phyloP scores from a whole-genome alignment of 2,329 filamentous ascomycete species.

The Neonectria hederae region DNA sequence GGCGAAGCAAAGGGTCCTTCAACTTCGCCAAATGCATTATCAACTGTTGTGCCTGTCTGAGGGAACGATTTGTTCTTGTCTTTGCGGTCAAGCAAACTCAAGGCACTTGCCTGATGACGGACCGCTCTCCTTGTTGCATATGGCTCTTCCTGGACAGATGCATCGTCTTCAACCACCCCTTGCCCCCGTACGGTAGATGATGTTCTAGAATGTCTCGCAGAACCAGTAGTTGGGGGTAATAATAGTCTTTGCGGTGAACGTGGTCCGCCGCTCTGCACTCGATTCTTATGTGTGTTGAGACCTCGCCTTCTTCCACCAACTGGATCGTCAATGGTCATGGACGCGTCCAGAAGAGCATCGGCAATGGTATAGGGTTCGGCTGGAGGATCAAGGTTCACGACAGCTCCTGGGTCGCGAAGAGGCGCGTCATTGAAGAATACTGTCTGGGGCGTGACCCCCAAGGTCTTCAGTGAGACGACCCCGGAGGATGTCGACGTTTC shows the following conservation, averaged over 20 bases:
- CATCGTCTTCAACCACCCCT: slow-evolving; percentile 46
- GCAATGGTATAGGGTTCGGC: slow-evolving; percentile 77
- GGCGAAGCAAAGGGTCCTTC: slow-evolving; percentile 63
- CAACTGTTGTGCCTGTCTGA: slow-evolving; percentile 67
- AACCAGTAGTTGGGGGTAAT: slow-evolving; percentile 45
- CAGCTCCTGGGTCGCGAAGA: slow-evolving; percentile 53
- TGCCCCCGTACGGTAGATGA: slow-evolving; percentile 45
- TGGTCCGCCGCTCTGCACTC: slow-evolving; percentile 51
- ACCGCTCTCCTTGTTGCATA: slow-evolving; percentile 58
- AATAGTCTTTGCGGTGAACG: slow-evolving; percentile 43
- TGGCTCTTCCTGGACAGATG: slow-evolving; percentile 52
- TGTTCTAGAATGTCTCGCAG: slow-evolving; percentile 51
- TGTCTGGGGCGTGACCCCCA: slow-evolving; percentile 85
- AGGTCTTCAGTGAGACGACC: slow-evolving; percentile 76
- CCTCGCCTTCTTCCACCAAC: slow-evolving; percentile 63
- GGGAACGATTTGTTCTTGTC: slow-evolving; percentile 67
- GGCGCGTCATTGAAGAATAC: slow-evolving; percentile 89
- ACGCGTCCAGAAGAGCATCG: slow-evolving; percentile 91
- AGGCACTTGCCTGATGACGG: slow-evolving; percentile 67
- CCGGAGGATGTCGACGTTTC: slow-evolving; percentile 47
- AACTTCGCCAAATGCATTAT: slow-evolving; percentile 69
- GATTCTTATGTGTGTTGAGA: slow-evolving; percentile 60
- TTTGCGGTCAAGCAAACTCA: slow-evolving; percentile 67
- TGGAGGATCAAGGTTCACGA: slow-evolving; percentile 45
- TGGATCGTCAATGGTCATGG: slow-evolving; percentile 82